These are phyloP conservation scores for Ailanthus altissimus DNA, from an alignment of 345 rosid genomes.

Conservation along the genomic window DNA sequence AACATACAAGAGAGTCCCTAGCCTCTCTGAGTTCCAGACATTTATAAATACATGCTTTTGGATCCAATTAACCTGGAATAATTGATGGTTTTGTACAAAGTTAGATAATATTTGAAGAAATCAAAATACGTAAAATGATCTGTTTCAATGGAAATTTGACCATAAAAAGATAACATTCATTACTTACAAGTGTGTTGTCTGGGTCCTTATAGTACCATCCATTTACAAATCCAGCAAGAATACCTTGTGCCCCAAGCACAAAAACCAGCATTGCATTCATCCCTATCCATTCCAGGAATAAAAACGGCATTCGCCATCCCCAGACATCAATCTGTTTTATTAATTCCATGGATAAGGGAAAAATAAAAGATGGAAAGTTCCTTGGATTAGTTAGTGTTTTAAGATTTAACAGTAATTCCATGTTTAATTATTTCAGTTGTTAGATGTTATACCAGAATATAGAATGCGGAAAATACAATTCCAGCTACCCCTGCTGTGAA, in stretches of 20 bases:
- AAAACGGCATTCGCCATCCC: conserved; percentile 53
- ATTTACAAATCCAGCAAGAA: conserved; percentile 58
- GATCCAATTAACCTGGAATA: conserved; percentile 56
- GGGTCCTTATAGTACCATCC: conserved; percentile 58
- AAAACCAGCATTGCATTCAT: conserved; percentile 72
- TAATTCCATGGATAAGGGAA: background rate
- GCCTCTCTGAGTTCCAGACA: conserved; percentile 56
- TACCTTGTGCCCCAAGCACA: conserved; percentile 67
- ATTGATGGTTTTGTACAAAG: background rate
- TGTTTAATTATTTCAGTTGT: background rate
- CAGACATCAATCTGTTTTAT: conserved; percentile 57
- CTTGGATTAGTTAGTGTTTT: background rate
- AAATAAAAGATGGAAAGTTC: background rate
- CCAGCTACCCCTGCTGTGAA: conserved; percentile 70
- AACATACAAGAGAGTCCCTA: conserved; percentile 57
- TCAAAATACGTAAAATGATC: background rate
- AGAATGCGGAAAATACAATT: conserved; percentile 58
- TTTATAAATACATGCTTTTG: conserved; percentile 48
- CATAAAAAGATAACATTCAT: background rate
- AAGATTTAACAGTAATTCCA: background rate
- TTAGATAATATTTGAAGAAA: background rate
- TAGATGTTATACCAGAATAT: conserved; percentile 42
- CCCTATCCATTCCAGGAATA: conserved; percentile 72
- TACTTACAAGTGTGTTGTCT: conserved; percentile 56
- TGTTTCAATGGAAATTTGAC: background rate